phyloP scores from a whole-genome alignment of 306 rosid species.

The Cicer bijugum region DNA sequence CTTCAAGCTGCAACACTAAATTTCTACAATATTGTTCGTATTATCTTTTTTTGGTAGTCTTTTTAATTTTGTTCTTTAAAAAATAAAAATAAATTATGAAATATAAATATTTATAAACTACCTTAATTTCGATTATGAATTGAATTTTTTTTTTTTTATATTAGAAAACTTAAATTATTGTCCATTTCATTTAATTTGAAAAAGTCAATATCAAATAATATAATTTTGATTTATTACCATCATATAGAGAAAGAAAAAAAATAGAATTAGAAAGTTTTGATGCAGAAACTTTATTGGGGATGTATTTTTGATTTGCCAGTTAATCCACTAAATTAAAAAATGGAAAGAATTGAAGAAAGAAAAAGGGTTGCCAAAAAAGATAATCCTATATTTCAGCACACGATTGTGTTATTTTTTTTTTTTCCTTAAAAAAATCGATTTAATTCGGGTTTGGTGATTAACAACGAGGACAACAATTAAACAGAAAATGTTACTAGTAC shows the following conservation, averaged over 20 bases:
- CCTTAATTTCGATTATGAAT: too few relatives aligned
- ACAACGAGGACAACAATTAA: conserved; percentile 23
- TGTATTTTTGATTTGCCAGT: conserved; percentile 51
- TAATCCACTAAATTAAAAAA: conserved; percentile 42
- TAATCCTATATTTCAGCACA: conserved; percentile 43
- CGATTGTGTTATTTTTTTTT: conserved; percentile 40
- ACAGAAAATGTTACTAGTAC: conserved; percentile 4
- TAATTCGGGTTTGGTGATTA: conserved; percentile 17
- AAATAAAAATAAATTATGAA: too few relatives aligned
- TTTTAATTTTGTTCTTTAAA: too few relatives aligned
- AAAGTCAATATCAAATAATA: too few relatives aligned
- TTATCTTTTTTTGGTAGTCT: too few relatives aligned
- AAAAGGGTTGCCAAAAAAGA: conserved; percentile 32
- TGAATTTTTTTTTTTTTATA: too few relatives aligned
- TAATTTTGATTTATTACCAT: too few relatives aligned
- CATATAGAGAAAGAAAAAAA: not conserved
- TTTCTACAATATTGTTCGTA: too few relatives aligned
- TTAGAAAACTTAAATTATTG: too few relatives aligned
- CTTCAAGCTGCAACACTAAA: too few relatives aligned
- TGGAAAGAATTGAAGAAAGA: conserved; percentile 17
- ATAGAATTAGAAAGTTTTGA: conserved; percentile 38
- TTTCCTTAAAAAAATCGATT: conserved; percentile 19
- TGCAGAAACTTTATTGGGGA: conserved; percentile 46
- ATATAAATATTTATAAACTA: too few relatives aligned
- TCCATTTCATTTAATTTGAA: too few relatives aligned